These are phyloP conservation scores for Entoloma clypeatum DNA, from an alignment of 1,284 basidiomycete genomes.

Conservation along the genomic window DNA sequence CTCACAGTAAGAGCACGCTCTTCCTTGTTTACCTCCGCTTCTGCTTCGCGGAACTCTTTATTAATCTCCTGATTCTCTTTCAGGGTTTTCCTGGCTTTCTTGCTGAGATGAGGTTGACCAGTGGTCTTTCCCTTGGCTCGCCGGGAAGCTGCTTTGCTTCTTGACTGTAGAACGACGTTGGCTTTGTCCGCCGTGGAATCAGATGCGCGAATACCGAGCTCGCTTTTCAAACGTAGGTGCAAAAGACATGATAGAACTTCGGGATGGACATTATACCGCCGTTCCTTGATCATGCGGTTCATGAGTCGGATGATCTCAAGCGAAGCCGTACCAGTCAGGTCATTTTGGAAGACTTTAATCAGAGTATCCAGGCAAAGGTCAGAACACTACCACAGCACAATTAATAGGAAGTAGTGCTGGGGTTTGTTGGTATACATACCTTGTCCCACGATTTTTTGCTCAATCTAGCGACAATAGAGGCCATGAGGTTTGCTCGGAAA, in stretches of 20 bases:
- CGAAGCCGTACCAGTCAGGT: conserved; percentile 76
- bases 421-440: too few relatives aligned
- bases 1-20: conserved; percentile 80
- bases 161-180: conserved; percentile 32
- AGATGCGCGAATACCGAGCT: conserved; percentile 78
- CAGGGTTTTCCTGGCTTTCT: conserved; percentile 76
- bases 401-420: too few relatives aligned
- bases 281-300: conserved; percentile 96
- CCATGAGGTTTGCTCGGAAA: conserved; percentile 92
- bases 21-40: conserved; percentile 91
- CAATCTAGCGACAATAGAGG: conserved; percentile 78
- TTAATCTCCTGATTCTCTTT: conserved; percentile 86
- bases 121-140: conserved; percentile 58
- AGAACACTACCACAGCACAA: conserved; percentile 62
- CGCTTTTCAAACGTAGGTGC: conserved; percentile 84
- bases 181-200: conserved; percentile 61
- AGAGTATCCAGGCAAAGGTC: conserved; percentile 81
- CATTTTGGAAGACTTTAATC: conserved; percentile 77
- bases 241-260: conserved; percentile 85
- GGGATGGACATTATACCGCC: conserved; percentile 86
- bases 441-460: conserved; percentile 87
- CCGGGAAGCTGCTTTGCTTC: conserved; percentile 46
- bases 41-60: conserved; percentile 90
- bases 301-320: conserved; percentile 89
- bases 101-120: conserved; percentile 76